Percentiles rank a stretch among this genome's conserved stretches.
Conservation (phyloP, 2,329 filamentous ascomycete genomes). For the Pseudohalonectria lignicola region DNA sequence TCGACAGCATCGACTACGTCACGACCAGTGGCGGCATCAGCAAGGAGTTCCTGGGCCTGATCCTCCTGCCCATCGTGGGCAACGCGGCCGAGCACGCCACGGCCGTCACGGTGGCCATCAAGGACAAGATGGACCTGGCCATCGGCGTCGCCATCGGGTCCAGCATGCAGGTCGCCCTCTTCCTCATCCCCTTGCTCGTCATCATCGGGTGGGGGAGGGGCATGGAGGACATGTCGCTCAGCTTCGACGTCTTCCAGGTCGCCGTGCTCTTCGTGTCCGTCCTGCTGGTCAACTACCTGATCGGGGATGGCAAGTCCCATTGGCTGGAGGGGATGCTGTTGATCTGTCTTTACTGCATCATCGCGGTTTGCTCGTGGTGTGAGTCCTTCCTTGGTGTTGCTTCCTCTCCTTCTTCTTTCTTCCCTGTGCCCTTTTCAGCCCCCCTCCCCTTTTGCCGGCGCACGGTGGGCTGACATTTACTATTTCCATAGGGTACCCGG, state of each 20-base stretch:
- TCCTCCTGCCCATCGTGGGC: slow-evolving; percentile 67
- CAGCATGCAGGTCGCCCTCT: slow-evolving; percentile 71
- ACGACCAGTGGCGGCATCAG: slow-evolving; percentile 46
- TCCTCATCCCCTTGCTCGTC: slow-evolving; percentile 66
- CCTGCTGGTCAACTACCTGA: slow-evolving; percentile 76
- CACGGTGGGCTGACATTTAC: not conserved
- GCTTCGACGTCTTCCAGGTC: slow-evolving; percentile 84
- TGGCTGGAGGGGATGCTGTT: slow-evolving; percentile 71
- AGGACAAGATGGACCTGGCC: slow-evolving; percentile 78
- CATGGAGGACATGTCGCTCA: slow-evolving; percentile 63
- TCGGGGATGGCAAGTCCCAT: slow-evolving; percentile 72
- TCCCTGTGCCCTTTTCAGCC: too few species aligned
- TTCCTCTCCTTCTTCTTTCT: too few species aligned
- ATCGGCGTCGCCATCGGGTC: slow-evolving; percentile 69
- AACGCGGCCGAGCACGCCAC: slow-evolving; percentile 75
- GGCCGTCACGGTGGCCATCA: slow-evolving; percentile 66
- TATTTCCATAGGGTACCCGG: not conserved
- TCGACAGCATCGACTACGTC: slow-evolving; percentile 58
- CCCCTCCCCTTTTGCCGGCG: too few species aligned
- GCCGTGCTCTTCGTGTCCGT: slow-evolving; percentile 76
- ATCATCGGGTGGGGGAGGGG: slow-evolving; percentile 65
- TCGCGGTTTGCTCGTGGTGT: slow-evolving; percentile 56
- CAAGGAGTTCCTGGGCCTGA: slow-evolving; percentile 65
- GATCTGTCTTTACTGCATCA: slow-evolving; percentile 70
- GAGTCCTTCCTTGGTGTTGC: too few species aligned